A percentile compares a stretch with the other conserved stretches of the same genome.
These are phyloP conservation scores for Neurospora sp. DNA, from an alignment of 495 filamentous ascomycete species.

Conservation along the genomic window DNA sequence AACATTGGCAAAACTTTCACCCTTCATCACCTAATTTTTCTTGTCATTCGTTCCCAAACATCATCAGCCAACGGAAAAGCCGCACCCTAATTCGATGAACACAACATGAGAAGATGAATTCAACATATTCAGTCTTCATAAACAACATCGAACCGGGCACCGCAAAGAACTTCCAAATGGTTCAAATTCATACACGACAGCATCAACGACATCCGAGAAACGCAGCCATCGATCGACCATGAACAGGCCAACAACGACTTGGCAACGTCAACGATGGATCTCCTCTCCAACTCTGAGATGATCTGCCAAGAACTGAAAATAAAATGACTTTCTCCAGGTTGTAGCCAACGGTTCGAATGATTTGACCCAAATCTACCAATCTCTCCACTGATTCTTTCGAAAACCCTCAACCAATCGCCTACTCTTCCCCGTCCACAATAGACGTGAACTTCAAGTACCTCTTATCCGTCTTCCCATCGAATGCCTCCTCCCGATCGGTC, in stretches of 20 bases:
- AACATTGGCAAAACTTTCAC: neutral
- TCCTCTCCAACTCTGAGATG: neutral
- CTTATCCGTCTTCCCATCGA: neutral
- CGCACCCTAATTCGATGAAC: neutral
- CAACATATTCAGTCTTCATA: neutral
- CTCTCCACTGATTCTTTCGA: too few species aligned
- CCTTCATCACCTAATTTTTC: neutral
- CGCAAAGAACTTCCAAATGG: neutral
- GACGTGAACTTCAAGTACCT: neutral
- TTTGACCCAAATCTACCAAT: neutral
- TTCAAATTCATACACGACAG: neutral
- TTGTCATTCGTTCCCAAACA: neutral
- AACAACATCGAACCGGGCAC: neutral
- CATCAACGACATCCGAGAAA: neutral
- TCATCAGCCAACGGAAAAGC: neutral
- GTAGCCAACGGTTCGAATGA: neutral
- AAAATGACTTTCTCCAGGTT: neutral
- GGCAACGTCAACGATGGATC: neutral
- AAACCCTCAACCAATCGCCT: neutral
- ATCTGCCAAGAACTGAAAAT: neutral
- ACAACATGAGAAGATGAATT: neutral
- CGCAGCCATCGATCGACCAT: neutral
- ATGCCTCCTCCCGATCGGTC: constrained; percentile 13
- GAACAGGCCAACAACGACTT: neutral
- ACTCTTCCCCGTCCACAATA: neutral